Evolutionary conservation across 441 rosid genomes (phyloP), one percentile per base, ranked within the genome.

Genomic region (Omphalea diandra): DNA sequence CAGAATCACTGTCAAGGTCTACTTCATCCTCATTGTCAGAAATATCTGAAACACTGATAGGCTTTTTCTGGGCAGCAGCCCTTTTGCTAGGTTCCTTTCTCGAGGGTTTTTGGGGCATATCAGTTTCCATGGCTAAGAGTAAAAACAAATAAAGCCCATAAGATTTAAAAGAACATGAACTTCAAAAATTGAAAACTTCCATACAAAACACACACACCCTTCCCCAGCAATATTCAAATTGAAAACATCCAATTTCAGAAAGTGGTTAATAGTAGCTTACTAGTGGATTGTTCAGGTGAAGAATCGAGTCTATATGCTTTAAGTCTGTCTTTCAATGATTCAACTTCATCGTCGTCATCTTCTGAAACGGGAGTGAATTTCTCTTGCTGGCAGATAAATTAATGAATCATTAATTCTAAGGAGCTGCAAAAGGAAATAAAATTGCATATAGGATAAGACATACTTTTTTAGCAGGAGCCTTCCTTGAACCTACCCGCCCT

Each of bases 401-500:
- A 17, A 7, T 40, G 60, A 20, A 40, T 55, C 35, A 61, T 59
- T 52, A 46, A 72, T 49, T 11, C 32, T 36, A 9, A 7, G 47
- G 18, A 67, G 38, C 56, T 52, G 9, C 15, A 7, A 4, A 32
- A 24, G 3, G 31, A 22, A 57, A 57, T 57, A 2, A 57, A 18
- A 27, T 3, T 18, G 22, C 53, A 64, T 26, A 52, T n/a, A 18
- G 59, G n/a, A 68, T 20, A 54, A 31, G 38, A 69, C 63, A 40
- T 33, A 92, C 96, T 98, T 86, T 82, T 36, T 69, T 71, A 36
- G 85, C 84, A 56, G 93, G 86, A 63, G 89, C 90, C 66, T 90
- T 95, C 86, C 72, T 87, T 18, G 88, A 66, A 67, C 61, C 85
- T 59, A 81, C 88, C 71, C 77, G 83, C 65, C 84, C 91, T 81